Base-by-base conservation (phyloP, 2,329 filamentous ascomycete species). In the Penicillium sp. region DNA sequence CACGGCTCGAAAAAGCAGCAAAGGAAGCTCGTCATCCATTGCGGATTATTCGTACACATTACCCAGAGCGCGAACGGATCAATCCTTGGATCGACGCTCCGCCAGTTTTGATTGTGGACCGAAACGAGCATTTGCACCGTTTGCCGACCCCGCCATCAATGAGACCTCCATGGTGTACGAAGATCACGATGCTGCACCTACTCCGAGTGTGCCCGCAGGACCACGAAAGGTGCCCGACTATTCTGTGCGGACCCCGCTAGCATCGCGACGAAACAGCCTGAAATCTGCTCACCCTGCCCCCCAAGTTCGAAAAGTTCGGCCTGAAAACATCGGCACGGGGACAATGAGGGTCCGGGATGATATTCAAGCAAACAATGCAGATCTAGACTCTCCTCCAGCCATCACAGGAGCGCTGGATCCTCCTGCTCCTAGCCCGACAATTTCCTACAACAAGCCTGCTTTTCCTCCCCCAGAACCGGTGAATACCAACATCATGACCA, bases 191-290 rank as follows among this genome's bases (percentile, higher is more conserved):
- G 87, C 89, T 43, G 91, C 90, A 22, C 91, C 92, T 12, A 92
- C 86, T 31, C 92, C 92, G 4, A 91, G 84, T 25, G 79, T 96
- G 30, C 89, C 89, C 29, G 86, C 80, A 41, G 91, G 91, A 4
- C 89, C 91, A 49, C 82, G 89, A 54, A 74, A 79, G 57, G 61
- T 70, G 38, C 72, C 71, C 50, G 67, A 66, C 19, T 60, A 59
- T 65, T 36, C 50, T 16, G 63, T 65, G 36, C 64, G 63, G 27
- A 65, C 67, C 11, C 67, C 67, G 6, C 58, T 62, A 25, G 57
- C 68, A 41, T 70, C 68, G 16, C 65, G 72, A 43, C 69, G 70
- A 48, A 73, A 69, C 49, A 77, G 73, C 52, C 60, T 69, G 35
- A 74, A 71, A 56, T 75, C 73, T 9, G 65, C 72, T 7, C 71